Conservation (phyloP, 2,329 filamentous ascomycete genomes). For the Aspergillus brasiliensis region DNA sequence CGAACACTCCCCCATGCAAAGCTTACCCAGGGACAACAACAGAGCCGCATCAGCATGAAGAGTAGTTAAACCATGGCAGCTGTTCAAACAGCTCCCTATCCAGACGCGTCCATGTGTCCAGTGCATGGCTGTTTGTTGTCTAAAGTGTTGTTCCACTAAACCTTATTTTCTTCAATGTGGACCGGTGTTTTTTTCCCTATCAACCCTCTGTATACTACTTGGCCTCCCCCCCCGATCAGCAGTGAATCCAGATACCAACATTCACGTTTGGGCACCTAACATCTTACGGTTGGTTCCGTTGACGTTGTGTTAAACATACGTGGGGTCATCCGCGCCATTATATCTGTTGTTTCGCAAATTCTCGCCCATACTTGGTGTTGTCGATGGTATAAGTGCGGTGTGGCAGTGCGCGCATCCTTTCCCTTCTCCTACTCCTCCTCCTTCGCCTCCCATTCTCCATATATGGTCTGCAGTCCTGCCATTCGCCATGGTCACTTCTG, state of each 20-base stretch:
- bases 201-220: neutral
- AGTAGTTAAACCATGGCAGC: neutral
- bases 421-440: too few relatives aligned
- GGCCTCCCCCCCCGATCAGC: too few relatives aligned
- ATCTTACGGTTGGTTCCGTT: neutral
- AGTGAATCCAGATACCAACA: neutral
- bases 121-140: neutral
- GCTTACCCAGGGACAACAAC: neutral
- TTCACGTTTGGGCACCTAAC: neutral
- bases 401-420: neutral
- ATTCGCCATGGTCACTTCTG: neutral
- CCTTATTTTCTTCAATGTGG: neutral
- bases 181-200: neutral
- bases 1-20: neutral
- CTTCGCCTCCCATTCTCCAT: neutral
- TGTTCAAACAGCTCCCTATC: neutral
- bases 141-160: neutral
- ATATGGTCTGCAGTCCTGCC: neutral
- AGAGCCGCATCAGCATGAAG: neutral
- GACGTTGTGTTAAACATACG: neutral
- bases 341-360: too few relatives aligned
- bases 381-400: neutral
- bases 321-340: neutral
- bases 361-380: neutral
- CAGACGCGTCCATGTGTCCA: neutral